phyloP scores from a whole-genome alignment of 23 red algal species.

The Gracilaria domingensis region DNA sequence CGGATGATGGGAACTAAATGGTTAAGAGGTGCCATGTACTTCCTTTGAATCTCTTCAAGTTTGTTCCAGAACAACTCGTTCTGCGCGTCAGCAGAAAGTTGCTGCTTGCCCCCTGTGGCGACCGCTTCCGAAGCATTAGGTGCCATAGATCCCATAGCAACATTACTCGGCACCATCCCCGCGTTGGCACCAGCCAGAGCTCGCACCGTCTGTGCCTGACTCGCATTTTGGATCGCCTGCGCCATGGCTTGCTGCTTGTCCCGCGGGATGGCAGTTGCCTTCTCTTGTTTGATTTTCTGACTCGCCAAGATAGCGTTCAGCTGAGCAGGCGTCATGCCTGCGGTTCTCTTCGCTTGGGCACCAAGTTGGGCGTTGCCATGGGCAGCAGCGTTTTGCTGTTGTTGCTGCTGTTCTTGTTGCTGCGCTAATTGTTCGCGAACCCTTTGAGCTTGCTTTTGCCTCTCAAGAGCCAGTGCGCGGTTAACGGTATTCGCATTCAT shows the following conservation, averaged over 20 bases:
- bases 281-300: constrained; percentile 19
- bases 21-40: constrained; percentile 34
- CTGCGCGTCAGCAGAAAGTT: neutral
- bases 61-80: constrained; percentile 39
- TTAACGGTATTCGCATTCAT: neutral
- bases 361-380: neutral
- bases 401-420: neutral
- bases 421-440: neutral
- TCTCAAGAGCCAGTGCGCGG: neutral
- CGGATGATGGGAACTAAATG: constrained; percentile 28
- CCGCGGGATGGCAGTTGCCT: neutral
- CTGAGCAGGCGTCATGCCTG: constrained; percentile 20
- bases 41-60: constrained; percentile 25
- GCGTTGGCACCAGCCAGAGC: neutral
- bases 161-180: neutral
- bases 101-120: neutral
- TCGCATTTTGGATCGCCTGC: constrained; percentile 5
- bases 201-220: neutral
- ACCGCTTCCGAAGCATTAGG: neutral
- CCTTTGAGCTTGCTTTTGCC: neutral
- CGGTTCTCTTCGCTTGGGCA: constrained; percentile 1
- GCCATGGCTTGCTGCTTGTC: constrained; percentile 11
- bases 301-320: neutral
- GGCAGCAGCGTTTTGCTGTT: constrained; percentile 6
- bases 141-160: neutral